Base-by-base conservation (phyloP, 2,329 filamentous ascomycete species). In the Pseudocercospora pini-densiflorae region DNA sequence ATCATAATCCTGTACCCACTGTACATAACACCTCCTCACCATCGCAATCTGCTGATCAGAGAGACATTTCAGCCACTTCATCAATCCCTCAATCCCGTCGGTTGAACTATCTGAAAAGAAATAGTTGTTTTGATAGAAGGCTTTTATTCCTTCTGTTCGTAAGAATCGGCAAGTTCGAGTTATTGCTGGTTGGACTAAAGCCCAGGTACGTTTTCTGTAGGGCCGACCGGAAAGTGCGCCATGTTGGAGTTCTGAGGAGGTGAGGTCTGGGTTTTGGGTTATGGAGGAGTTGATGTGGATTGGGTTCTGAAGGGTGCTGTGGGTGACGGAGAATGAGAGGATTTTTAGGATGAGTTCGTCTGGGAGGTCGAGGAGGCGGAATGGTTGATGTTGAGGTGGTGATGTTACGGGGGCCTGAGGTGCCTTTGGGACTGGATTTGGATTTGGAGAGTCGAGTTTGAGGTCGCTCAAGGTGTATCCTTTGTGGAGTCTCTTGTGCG, bases 101-200 rank as follows among this genome's bases (percentile, higher is more conserved):
- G 24, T 29, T 7, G 23, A 27, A 24, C 51, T 55, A 5, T 55
- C 53, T 21, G 24, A 53, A 12, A 54, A 54, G 31, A 66, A 66
- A 5, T 23, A 8, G 23, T 66, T 66, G 31, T 27, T 27, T 19
- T 43, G 29, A 24, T 59, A 59, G 53, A 60, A 62, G 2, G 51
- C 45, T n/a, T 49, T 57, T 1, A 59, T 14, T 33, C 61, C 61
- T 51, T 63, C 61, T n/a, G 12, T 45, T 12, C 64, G 61, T 19
- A 67, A 27, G 12, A 61, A 21, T 2, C 57, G 64, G 24, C 64
- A 67, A 6, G 24, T 61, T 1, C 57, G 8, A 24, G 61, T 61
- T 24, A 67, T 47, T 5, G 61, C 4, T 10, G 61, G 64, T 27
- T 60, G 54, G 5, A 66, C 12, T 9, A 67, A 40, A 9, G 23